A percentile compares a stretch with the other conserved stretches of the same genome.
Conservation (phyloP, 345 rosid species). For the Gossypium herbaceum region DNA sequence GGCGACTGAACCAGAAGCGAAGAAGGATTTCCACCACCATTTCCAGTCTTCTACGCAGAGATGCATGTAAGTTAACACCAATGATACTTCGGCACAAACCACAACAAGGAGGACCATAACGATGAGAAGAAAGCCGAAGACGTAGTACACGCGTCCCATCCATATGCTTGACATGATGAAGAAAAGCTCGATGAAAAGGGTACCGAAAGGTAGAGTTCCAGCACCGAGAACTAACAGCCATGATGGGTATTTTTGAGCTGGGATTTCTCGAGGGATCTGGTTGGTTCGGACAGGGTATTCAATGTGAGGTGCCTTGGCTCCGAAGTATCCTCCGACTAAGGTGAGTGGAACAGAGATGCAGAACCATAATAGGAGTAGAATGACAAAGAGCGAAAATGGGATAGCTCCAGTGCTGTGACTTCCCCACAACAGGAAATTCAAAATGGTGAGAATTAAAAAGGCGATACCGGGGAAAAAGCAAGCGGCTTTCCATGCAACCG, state of each 20-base stretch:
- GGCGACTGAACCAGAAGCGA: constrained; percentile 62
- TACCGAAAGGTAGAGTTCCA: constrained; percentile 61
- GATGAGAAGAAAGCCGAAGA: constrained; percentile 51
- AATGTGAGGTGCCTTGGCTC: constrained; percentile 49
- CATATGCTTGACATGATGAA: constrained; percentile 66
- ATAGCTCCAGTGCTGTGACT: constrained; percentile 64
- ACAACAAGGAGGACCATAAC: constrained; percentile 51
- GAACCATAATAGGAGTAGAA: constrained; percentile 50
- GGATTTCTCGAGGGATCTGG: constrained; percentile 61
- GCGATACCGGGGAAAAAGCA: constrained; percentile 62
- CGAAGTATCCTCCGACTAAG: constrained; percentile 51
- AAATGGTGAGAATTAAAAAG: constrained; percentile 41
- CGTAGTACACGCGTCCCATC: constrained; percentile 65
- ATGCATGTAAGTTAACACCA: constrained; percentile 59
- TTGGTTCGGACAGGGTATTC: constrained; percentile 62
- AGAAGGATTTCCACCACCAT: constrained; percentile 72
- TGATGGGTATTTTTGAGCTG: constrained; percentile 57
- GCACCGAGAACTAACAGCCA: constrained; percentile 63
- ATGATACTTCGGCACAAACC: constrained; percentile 61
- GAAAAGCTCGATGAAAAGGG: constrained; percentile 66
- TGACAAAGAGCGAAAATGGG: constrained; percentile 46
- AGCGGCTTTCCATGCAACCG: constrained; percentile 53
- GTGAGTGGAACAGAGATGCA: constrained; percentile 64
- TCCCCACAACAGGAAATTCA: constrained; percentile 56
- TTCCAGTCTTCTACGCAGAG: constrained; percentile 59